These are phyloP conservation scores for Pythium diclinum DNA, from an alignment of 352 stramenopile genomes.

Conservation along the genomic window DNA sequence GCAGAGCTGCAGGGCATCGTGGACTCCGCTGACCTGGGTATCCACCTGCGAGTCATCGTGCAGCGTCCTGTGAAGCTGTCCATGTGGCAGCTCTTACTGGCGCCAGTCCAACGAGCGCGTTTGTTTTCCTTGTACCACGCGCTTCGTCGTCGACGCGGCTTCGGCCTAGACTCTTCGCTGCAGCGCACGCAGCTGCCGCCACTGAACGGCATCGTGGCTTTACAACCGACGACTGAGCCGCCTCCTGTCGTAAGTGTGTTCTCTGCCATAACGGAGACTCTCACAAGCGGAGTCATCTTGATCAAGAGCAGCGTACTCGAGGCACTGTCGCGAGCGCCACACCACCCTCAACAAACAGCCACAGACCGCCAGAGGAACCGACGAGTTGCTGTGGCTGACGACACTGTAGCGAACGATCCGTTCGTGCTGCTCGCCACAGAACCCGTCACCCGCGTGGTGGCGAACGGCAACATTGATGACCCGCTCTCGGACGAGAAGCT, in stretches of 20 bases:
- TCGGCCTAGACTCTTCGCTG: neutral
- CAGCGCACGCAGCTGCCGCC: neutral
- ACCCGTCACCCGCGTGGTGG: neutral
- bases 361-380: slow-evolving; percentile 8
- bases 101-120: slow-evolving; percentile 35
- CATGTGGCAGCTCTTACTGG: slow-evolving; percentile 42
- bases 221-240: neutral
- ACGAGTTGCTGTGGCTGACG: slow-evolving; percentile 2
- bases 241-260: neutral
- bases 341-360: neutral
- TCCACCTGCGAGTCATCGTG: slow-evolving; percentile 28
- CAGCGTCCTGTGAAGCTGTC: slow-evolving; percentile 28
- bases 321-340: neutral
- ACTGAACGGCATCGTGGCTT: neutral
- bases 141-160: neutral
- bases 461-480: slow-evolving; percentile 7
- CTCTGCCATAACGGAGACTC: neutral
- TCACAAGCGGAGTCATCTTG: neutral
- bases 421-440: slow-evolving; percentile 1
- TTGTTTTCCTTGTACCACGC: slow-evolving; percentile 35
- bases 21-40: slow-evolving; percentile 27
- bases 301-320: slow-evolving; percentile 12
- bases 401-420: slow-evolving; percentile 1
- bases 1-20: slow-evolving; percentile 19
- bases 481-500: slow-evolving; percentile 33